These are phyloP conservation scores for Auricularia heimuer DNA, from an alignment of 768 basidiomycete species.

Conservation along the genomic window DNA sequence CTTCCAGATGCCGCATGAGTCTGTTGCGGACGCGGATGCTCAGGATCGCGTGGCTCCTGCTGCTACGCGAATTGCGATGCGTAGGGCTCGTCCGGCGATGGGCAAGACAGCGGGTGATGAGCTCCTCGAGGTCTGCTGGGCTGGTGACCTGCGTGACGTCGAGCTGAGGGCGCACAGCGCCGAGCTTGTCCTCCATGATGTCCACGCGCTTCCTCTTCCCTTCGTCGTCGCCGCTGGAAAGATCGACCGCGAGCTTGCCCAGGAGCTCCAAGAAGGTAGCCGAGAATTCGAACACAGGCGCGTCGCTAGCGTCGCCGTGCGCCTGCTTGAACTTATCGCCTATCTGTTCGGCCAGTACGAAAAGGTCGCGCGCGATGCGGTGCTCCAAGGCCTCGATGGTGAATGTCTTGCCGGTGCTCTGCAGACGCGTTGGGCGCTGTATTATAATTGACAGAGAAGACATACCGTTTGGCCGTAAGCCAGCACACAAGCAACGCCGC, in stretches of 20 bases:
- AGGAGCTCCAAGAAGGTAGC: constrained; percentile 28
- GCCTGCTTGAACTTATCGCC: constrained; percentile 12
- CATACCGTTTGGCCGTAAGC: constrained; percentile 26
- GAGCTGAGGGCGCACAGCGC: constrained; percentile 22
- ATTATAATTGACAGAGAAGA: background rate
- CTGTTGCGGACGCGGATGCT: constrained; percentile 25
- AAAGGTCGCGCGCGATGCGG: constrained; percentile 26
- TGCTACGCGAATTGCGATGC: constrained; percentile 22
- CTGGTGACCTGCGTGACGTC: constrained; percentile 17
- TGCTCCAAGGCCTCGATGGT: constrained; percentile 27
- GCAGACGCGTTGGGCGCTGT: background rate
- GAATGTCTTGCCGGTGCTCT: constrained; percentile 6
- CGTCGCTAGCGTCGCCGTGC: constrained; percentile 5
- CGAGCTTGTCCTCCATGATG: constrained; percentile 23
- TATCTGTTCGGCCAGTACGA: constrained; percentile 16
- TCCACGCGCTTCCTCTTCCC: constrained; percentile 19
- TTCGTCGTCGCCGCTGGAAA: constrained; percentile 18
- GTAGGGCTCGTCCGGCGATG: constrained; percentile 25
- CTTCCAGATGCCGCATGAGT: constrained; percentile 24
- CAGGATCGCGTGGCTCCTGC: constrained; percentile 26
- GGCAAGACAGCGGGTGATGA: constrained; percentile 21
- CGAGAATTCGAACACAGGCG: constrained; percentile 21
- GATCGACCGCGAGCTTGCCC: constrained; percentile 23
- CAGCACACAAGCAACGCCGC: constrained; percentile 24
- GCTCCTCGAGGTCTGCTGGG: constrained; percentile 21